Conservation (phyloP, 177 flowering plant species). For the Vitis hybrid region DNA sequence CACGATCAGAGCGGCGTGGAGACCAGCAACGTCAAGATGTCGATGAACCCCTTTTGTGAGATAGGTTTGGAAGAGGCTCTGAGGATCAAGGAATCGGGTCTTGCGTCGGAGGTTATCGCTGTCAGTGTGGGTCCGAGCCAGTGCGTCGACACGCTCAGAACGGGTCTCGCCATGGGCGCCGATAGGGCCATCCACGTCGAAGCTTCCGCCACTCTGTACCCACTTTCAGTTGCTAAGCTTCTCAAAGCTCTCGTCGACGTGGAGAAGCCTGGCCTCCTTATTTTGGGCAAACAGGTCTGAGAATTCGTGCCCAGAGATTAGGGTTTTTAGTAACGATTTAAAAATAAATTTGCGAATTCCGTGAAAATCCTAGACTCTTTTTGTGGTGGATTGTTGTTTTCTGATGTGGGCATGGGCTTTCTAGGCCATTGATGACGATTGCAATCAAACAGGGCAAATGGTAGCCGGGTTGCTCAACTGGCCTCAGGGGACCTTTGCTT, state of each 20-base stretch:
- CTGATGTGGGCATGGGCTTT: slow-evolving; percentile 15
- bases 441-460: slow-evolving; percentile 98
- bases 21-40: slow-evolving; percentile 89
- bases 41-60: slow-evolving; percentile 99
- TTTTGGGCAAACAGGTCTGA: slow-evolving; percentile 91
- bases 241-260: slow-evolving; percentile 64
- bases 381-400: slow-evolving; percentile 7
- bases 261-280: slow-evolving; percentile 78
- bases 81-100: slow-evolving; percentile 72
- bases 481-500: slow-evolving; percentile 99
- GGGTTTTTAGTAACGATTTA: not conserved
- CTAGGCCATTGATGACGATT: slow-evolving; percentile 98
- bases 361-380: not conserved
- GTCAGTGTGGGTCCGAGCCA: slow-evolving; percentile 82
- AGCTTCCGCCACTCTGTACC: slow-evolving; percentile 35
- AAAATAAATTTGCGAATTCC: not conserved
- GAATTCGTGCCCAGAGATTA: not conserved
- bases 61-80: slow-evolving; percentile 93
- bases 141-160: slow-evolving; percentile 85
- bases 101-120: slow-evolving; percentile 86
- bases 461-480: slow-evolving; percentile 91
- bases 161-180: slow-evolving; percentile 99
- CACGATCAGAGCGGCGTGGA: slow-evolving; percentile 71
- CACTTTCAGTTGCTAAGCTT: slow-evolving; percentile 87
- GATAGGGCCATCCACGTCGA: slow-evolving; percentile 89